Base-by-base conservation (phyloP, 345 rosid species). In the Gossypium sturtianum region DNA sequence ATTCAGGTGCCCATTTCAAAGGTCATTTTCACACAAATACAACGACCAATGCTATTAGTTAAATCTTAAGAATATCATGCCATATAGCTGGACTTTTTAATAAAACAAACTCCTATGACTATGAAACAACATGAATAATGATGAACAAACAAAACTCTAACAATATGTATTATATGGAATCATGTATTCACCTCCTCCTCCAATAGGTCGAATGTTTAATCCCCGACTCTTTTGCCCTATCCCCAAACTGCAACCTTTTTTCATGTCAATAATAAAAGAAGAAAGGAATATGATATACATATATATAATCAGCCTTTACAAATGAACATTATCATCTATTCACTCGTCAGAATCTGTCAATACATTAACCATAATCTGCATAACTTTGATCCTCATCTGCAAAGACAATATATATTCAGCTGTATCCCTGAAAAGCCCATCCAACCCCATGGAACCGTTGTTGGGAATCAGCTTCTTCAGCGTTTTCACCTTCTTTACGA, bases 351-450 rank as follows among this genome's bases (percentile, higher is more conserved):
- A 78, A 76, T 84, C 84, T 34, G 89, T 66, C 83, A 92, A 81
- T 76, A 78, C 81, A 64, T 88, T 80, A 64, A 92, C 93, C 93
- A 94, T 84, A 63, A 83, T 79, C 78, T 89, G 91, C 98, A 94
- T 92, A 58, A 83, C 87, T 52, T 76, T 77, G 58, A 91, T 91
- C 80, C 89, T 89, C 91, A 78, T 89, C 75, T 94, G 87, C 66
- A 94, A 81, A 57, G 87, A 85, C 79, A 89, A 70, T 27, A 94
- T 92, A 75, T 94, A 92, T 59, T 91, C 91, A 9, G 97, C 90
- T 9, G 97, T 94, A 68, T 91, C 95, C 76, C 80, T 85, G 74
- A 92, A 91, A 16, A 94, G 89, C 49, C 89, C 95, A 73, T 88
- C 97, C 70, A 94, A 66, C 3, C 81, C 83, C 79, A 66, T 70